A percentile compares a stretch with the other conserved stretches of the same genome.
Evolutionary conservation across 1,284 basidiomycete species (phyloP).

Genomic region (Cryptococcus deneoformans): DNA sequence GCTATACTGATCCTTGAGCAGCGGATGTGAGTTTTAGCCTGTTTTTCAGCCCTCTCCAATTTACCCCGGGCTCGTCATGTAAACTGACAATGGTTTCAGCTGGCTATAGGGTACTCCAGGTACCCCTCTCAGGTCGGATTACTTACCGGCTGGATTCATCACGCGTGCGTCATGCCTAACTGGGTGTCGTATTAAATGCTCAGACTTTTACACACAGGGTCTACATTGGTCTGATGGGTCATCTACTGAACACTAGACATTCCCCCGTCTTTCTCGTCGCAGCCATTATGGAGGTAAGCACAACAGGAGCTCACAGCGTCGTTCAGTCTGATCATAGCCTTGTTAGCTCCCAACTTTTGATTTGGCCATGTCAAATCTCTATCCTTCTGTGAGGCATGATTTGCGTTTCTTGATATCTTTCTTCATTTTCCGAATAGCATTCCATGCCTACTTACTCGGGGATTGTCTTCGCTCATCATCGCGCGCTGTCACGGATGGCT

Average conservation of each 20-base stretch:
- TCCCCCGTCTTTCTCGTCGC: conserved; percentile 55
- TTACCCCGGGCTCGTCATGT: background rate
- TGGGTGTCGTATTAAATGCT: background rate
- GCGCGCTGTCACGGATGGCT: conserved; percentile 40
- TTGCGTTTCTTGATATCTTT: conserved; percentile 56
- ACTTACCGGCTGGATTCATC: conserved; percentile 62
- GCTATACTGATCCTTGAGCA: conserved; percentile 1
- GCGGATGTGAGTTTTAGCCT: conserved; percentile 20
- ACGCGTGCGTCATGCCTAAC: conserved; percentile 39
- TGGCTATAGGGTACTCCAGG: conserved; percentile 34
- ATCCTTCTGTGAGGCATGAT: conserved; percentile 55
- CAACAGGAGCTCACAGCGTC: too few relatives aligned
- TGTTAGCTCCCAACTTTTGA: conserved; percentile 58
- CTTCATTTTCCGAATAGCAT: conserved; percentile 57
- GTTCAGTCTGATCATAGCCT: too few relatives aligned
- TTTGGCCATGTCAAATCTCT: conserved; percentile 55
- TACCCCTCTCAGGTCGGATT: conserved; percentile 52
- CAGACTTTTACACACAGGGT: conserved; percentile 21
- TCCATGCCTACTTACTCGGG: conserved; percentile 53
- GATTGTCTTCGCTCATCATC: conserved; percentile 44
- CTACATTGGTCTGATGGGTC: conserved; percentile 56
- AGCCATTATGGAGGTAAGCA: conserved; percentile 55
- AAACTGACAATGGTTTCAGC: conserved; percentile 16
- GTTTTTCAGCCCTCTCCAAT: background rate
- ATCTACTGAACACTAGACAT: conserved; percentile 50